Evolutionary conservation across 2,329 filamentous ascomycete species (phyloP).

Genomic region (Nemania sp.): DNA sequence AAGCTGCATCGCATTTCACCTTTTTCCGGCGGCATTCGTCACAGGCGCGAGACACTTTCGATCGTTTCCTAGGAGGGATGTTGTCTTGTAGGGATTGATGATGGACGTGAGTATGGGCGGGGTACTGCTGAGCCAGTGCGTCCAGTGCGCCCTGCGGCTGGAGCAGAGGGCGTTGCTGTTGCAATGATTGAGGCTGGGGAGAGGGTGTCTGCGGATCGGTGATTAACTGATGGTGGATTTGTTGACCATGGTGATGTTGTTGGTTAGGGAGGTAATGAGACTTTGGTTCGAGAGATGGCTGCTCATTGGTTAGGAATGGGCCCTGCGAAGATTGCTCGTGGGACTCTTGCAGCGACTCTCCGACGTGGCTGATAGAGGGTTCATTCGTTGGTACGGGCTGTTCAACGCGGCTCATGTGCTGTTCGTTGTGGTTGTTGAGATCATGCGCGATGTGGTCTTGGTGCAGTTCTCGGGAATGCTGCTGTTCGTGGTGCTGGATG

Average conservation of each 20-base stretch:
- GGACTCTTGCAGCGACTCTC: constrained; percentile 16
- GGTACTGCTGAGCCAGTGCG: constrained; percentile 46
- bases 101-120: constrained; percentile 34
- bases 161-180: constrained; percentile 34
- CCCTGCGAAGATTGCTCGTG: constrained; percentile 23
- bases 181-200: constrained; percentile 41
- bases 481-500: neutral
- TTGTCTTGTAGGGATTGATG: constrained; percentile 52
- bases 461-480: constrained; percentile 2
- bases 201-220: constrained; percentile 25
- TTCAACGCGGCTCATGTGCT: constrained; percentile 11
- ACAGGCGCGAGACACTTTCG: constrained; percentile 85
- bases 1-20: constrained; percentile 83
- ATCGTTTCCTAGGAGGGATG: constrained; percentile 72
- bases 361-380: constrained; percentile 7
- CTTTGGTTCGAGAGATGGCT: constrained; percentile 10
- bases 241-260: constrained; percentile 16
- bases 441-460: constrained; percentile 3
- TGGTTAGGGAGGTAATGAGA: constrained; percentile 14
- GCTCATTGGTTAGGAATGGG: constrained; percentile 12
- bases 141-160: constrained; percentile 30
- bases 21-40: constrained; percentile 90
- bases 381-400: constrained; percentile 10
- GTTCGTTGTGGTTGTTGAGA: constrained; percentile 20
- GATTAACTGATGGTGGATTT: constrained; percentile 24